Base-by-base conservation (phyloP, 768 basidiomycete species). In the Tubosaeta brunneosetosa region DNA sequence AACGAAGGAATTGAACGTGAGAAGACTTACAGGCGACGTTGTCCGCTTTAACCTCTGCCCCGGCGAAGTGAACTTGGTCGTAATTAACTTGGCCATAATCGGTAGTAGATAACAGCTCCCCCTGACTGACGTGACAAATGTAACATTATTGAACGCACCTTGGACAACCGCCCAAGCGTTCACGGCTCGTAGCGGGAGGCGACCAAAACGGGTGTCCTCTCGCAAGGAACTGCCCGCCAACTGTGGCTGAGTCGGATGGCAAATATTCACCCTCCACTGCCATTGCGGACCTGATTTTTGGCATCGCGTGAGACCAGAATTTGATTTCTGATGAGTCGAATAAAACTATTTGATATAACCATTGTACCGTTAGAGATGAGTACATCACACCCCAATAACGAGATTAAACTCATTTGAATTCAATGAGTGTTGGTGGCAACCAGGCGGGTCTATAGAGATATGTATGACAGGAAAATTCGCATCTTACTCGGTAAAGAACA, bases 401-500 rank as follows among this genome's bases (percentile, higher is more conserved):
- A 32, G 9, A 37, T 26, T 25, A 47, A 14, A 26, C 10, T 37
- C 16, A 37, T 17, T 10, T 7, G 9, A 38, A 27, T 38, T 26
- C 17, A 13, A 13, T 12, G 22, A 47, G 10, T 29, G 27, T 4
- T 8, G 2, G 6, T 4, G 29, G 29, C 26, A 0, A 22, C 22
- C 42, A 0, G n/a, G 10, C n/a, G 4, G 11, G 29, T 31, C 43
- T 31, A 25, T n/a, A n/a, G n/a, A n/a, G 27, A 31, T 37, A 27
- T n/a, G 13, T 29, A 4, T 45, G 22, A 26, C 38, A 6, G 16
- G 32, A 16, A 22, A 13, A 7, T 9, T 16, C n/a, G 3, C 14
- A 19, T 26, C 41, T 57, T 43, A 59, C 44, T 53, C 40, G 37
- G 43, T 29, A 53, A 82, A 82, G 57, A 83, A 82, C 6, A 59